Evolutionary conservation across 306 rosid genomes (phyloP), one percentile per base, ranked within the genome.

Genomic region (Vicia sativa): DNA sequence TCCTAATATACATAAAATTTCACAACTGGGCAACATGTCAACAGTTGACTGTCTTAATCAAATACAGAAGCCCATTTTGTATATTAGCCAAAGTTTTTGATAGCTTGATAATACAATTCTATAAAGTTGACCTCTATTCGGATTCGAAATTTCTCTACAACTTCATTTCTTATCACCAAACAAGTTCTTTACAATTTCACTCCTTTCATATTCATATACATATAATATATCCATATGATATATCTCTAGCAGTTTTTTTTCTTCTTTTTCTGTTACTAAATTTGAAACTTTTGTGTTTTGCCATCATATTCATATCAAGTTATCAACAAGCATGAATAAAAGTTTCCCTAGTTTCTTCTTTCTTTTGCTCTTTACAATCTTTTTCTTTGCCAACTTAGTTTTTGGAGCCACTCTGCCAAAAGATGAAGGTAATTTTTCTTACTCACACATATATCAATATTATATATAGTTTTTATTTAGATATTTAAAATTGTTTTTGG

Each of bases 381-480:
- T 56, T 29, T n/a, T 7, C 41, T n/a, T 58, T 31, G 3, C 64
- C 64, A 29, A 7, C 43, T 58, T 58, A 58, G 25, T 13, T 58
- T 58, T n/a, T 31, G 64, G 43, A 14, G 64, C 64, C 12, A 58
- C 64, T 58, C 35, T 58, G 0, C 9, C 64, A 5, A 15, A 46
- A 46, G 71, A 65, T 48, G 71, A 65, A 65, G 71, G 71, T 11
- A 11, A 41, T n/a, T 44, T 44, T 44, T 44, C 18, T n/a, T n/a
- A 44, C 49, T 44, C 14, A 50, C 9, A 28, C 31, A 28, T 4
- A 28, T 28, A 28, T 28, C 31, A 28, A 28, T 28, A 4, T 31
- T 6, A 6, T 50, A 9, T 18, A 49, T 49, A 18, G 6, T 49
- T 49, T 49, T 49, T 49, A 25, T 49, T 13, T 49, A 15, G 55